A percentile compares a stretch with the other conserved stretches of the same genome.
phyloP scores from a whole-genome alignment of 441 rosid species.

The Adansonia rubrostipa region DNA sequence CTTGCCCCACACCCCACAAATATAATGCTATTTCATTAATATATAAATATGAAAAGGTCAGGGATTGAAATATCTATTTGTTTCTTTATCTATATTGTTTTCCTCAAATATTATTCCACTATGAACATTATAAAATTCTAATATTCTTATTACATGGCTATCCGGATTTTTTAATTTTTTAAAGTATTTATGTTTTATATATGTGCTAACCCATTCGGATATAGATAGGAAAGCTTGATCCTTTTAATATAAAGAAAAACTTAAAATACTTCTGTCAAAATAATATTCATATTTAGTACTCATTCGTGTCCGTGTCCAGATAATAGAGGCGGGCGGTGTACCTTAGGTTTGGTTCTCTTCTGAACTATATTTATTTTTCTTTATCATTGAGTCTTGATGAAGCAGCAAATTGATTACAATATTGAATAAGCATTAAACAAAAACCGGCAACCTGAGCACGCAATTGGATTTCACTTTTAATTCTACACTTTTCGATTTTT shows the following conservation, averaged over 20 bases:
- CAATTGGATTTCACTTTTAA: background rate
- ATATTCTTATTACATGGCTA: too few relatives aligned
- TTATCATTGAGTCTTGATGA: conserved; percentile 8
- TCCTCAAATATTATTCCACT: background rate
- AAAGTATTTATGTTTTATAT: too few relatives aligned
- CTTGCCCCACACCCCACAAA: conserved; percentile 22
- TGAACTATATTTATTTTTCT: background rate
- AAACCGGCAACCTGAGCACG: conserved; percentile 20
- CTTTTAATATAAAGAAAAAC: too few relatives aligned
- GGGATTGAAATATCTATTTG: background rate
- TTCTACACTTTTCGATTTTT: conserved; percentile 1
- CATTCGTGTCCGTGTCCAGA: too few relatives aligned
- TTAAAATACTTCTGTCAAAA: too few relatives aligned
- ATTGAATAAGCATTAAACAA: background rate
- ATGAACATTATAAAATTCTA: background rate
- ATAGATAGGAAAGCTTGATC: too few relatives aligned
- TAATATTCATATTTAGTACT: too few relatives aligned
- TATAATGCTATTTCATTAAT: conserved; percentile 8
- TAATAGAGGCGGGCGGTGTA: background rate
- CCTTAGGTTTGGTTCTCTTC: background rate
- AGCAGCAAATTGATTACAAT: background rate
- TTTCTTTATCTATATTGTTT: conserved; percentile 5
- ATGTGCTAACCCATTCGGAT: too few relatives aligned
- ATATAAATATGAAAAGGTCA: background rate
- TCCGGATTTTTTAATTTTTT: too few relatives aligned